Evolutionary conservation across 495 filamentous ascomycete genomes (phyloP).

Genomic region (Platismatia glauca): DNA sequence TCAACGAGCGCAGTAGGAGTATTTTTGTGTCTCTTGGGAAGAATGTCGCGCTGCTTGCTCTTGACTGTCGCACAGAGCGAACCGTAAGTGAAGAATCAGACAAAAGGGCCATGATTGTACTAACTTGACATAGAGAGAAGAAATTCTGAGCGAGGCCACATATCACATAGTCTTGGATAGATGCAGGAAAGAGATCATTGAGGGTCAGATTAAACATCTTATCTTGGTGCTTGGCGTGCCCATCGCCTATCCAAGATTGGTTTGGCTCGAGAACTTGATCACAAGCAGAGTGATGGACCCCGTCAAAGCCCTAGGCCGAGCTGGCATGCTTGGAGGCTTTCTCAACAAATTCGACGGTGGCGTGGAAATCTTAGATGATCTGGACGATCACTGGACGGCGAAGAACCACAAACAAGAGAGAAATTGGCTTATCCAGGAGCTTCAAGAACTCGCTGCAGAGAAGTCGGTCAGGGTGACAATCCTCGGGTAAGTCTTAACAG

Average conservation of each 20-base stretch:
- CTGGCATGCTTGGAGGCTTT: constrained; percentile 70
- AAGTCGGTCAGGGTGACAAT: constrained; percentile 89
- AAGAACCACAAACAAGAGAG: constrained; percentile 86
- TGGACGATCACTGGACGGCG: constrained; percentile 95
- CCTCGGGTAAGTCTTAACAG: constrained; percentile 45
- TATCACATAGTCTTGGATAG: constrained; percentile 81
- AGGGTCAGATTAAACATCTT: constrained; percentile 79
- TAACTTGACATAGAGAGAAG: constrained; percentile 47
- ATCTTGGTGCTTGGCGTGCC: constrained; percentile 80
- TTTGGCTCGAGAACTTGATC: constrained; percentile 61
- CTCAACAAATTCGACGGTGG: constrained; percentile 87
- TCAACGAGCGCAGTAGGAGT: constrained; percentile 74
- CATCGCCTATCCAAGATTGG: constrained; percentile 86
- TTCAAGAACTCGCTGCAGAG: constrained; percentile 83
- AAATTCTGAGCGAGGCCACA: constrained; percentile 70
- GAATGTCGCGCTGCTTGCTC: constrained; percentile 69
- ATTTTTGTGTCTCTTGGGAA: constrained; percentile 76
- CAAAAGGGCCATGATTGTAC: constrained; percentile 1
- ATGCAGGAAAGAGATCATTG: constrained; percentile 67
- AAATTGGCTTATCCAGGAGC: constrained; percentile 73
- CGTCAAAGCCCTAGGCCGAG: constrained; percentile 76
- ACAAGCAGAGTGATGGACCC: constrained; percentile 79
- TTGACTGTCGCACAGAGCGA: constrained; percentile 88
- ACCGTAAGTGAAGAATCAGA: constrained; percentile 38
- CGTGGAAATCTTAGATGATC: constrained; percentile 85